A percentile compares a stretch with the other conserved stretches of the same genome.
phyloP scores from a whole-genome alignment of 2,329 filamentous ascomycete species.

The Colletotrichum lindemuthianum region DNA sequence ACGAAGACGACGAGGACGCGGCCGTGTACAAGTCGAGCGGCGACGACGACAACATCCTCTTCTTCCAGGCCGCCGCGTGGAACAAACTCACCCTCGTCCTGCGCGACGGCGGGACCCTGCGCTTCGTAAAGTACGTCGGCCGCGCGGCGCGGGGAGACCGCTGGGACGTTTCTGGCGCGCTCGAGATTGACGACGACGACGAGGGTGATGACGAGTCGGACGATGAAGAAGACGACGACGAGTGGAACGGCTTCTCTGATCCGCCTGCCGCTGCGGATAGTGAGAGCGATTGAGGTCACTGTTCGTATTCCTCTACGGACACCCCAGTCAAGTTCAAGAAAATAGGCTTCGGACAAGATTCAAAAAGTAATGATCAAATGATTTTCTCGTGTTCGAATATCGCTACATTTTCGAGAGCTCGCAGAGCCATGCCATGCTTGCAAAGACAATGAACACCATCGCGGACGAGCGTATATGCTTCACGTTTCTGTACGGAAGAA shows the following conservation, averaged over 20 bases:
- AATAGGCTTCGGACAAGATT: neutral
- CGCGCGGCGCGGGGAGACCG: conserved; percentile 84
- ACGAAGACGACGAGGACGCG: conserved; percentile 72
- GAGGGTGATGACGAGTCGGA: conserved; percentile 45
- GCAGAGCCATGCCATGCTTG: neutral
- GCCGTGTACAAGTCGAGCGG: conserved; percentile 85
- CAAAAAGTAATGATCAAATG: conserved; percentile 5
- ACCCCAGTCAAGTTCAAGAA: neutral
- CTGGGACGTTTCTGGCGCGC: conserved; percentile 88
- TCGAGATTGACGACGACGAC: conserved; percentile 71
- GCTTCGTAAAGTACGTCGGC: conserved; percentile 97
- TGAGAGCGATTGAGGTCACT: conserved; percentile 47
- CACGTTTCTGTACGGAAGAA: neutral
- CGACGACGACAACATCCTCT: conserved; percentile 78
- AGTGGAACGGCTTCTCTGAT: conserved; percentile 68
- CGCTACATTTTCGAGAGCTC: neutral
- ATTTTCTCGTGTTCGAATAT: neutral
- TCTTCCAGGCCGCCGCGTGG: conserved; percentile 76
- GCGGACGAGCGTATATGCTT: too few species aligned
- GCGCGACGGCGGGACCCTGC: conserved; percentile 84
- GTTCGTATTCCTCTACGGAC: neutral
- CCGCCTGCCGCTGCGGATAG: conserved; percentile 36
- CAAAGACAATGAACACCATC: too few species aligned
- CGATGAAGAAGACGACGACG: conserved; percentile 56
- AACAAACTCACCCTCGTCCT: conserved; percentile 93